phyloP scores from a whole-genome alignment of 1,284 basidiomycete genomes.

The Ustilago vetiveriae region DNA sequence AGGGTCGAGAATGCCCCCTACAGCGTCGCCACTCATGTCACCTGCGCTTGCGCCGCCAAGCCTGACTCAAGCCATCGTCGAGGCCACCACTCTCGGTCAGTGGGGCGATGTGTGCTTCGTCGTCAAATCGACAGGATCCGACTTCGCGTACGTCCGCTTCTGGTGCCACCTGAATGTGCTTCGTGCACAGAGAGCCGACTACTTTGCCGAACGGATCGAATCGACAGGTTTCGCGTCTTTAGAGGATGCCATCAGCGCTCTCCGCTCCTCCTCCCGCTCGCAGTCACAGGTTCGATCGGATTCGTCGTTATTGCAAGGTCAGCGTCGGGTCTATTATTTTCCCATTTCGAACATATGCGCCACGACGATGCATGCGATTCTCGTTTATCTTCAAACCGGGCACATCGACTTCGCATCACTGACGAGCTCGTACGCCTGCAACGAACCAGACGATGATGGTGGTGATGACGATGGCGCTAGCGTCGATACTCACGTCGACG shows the following conservation, averaged over 20 bases:
- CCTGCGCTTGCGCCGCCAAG: not conserved
- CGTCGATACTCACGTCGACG: not conserved
- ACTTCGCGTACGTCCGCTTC: conserved; percentile 3
- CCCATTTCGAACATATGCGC: conserved; percentile 1
- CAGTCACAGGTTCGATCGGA: not conserved
- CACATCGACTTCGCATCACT: conserved; percentile 14
- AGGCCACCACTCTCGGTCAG: not conserved
- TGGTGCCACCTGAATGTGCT: not conserved
- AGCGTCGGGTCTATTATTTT: not conserved
- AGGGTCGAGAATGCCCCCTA: too few species aligned
- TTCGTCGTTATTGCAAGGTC: not conserved
- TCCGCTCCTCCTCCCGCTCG: not conserved
- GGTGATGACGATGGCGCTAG: not conserved
- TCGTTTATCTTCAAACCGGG: conserved; percentile 25
- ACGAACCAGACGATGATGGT: not conserved
- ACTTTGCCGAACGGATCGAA: not conserved
- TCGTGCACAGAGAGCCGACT: not conserved
- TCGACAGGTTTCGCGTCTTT: not conserved
- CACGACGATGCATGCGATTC: conserved; percentile 20
- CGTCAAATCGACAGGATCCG: not conserved
- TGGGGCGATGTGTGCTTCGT: conserved; percentile 40
- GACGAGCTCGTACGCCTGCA: not conserved
- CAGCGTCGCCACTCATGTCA: too few species aligned
- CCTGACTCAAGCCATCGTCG: conserved; percentile 10
- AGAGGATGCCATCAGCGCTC: not conserved